Evolutionary conservation across 176 grass and related monocot genomes (phyloP).

Genomic region (Paspalum vaginatum): DNA sequence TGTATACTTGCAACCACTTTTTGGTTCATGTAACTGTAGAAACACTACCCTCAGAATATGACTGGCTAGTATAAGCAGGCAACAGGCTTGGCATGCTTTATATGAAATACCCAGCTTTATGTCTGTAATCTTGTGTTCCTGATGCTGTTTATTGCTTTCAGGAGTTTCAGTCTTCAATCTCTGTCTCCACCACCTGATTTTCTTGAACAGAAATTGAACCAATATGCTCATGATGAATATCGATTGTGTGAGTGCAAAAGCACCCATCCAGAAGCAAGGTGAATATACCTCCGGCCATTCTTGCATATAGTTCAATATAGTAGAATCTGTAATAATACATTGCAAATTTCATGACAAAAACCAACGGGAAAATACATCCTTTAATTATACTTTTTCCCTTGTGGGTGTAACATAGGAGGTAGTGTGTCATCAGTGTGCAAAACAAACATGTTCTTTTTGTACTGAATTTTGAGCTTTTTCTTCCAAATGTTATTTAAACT

Average conservation of each 20-base stretch:
- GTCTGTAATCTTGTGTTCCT: constrained; percentile 42
- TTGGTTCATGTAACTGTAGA: constrained; percentile 44
- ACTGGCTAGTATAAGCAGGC: constrained; percentile 63
- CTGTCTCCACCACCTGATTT: constrained; percentile 49
- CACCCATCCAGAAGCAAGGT: constrained; percentile 68
- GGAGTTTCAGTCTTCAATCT: constrained; percentile 35
- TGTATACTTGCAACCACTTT: constrained; percentile 52
- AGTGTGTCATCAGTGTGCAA: not conserved
- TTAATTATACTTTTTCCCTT: constrained; percentile 9
- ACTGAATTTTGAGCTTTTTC: constrained; percentile 15
- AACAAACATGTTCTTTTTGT: not conserved
- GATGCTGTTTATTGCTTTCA: constrained; percentile 42
- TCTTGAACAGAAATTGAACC: constrained; percentile 58
- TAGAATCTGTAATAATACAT: constrained; percentile 51
- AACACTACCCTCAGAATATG: constrained; percentile 54
- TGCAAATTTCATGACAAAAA: constrained; percentile 26
- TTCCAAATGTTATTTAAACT: not conserved
- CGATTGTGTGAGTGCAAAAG: constrained; percentile 60
- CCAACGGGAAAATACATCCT: constrained; percentile 2
- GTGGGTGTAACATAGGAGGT: not conserved
- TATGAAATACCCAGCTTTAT: constrained; percentile 55
- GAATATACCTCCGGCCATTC: constrained; percentile 71
- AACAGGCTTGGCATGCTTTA: constrained; percentile 73
- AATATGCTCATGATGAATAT: constrained; percentile 58
- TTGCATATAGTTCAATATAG: constrained; percentile 44